Evolutionary conservation across 2,329 filamentous ascomycete genomes (phyloP).

Genomic region (Neopestalotiopsis sp.): DNA sequence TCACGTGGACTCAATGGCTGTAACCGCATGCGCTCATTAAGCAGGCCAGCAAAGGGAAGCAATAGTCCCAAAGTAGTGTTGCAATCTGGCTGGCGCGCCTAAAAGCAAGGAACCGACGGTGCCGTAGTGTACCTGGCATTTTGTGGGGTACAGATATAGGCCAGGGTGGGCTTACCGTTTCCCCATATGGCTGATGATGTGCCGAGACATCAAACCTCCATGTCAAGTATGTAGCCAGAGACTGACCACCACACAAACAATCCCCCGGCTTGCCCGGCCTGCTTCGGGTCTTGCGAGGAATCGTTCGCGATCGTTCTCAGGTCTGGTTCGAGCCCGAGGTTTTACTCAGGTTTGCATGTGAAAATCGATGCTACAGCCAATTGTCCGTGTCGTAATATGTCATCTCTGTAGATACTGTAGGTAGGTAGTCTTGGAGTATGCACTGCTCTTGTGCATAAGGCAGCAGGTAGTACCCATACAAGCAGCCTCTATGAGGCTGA

Average conservation of each 20-base stretch:
- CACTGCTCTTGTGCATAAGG: background rate
- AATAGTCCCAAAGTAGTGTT: background rate
- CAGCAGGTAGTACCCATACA: slow-evolving; percentile 12
- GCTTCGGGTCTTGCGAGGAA: too few relatives aligned
- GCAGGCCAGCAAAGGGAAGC: background rate
- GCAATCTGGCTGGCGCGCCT: slow-evolving; percentile 7
- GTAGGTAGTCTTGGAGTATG: background rate
- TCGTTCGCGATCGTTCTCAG: too few relatives aligned
- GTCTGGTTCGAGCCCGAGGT: too few relatives aligned
- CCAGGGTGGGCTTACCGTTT: background rate
- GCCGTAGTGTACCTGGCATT: slow-evolving; percentile 1
- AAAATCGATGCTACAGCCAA: too few relatives aligned
- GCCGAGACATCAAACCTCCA: background rate
- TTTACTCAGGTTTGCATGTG: too few relatives aligned
- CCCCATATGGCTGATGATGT: background rate
- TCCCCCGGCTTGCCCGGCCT: too few relatives aligned
- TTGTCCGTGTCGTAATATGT: too few relatives aligned
- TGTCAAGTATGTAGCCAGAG: too few relatives aligned
- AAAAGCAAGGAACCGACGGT: slow-evolving; percentile 13
- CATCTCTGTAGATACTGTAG: too few relatives aligned
- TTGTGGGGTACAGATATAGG: slow-evolving; percentile 13
- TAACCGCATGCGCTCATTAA: background rate
- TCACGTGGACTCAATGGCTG: slow-evolving; percentile 4
- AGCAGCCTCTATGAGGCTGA: slow-evolving; percentile 6
- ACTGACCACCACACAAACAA: too few relatives aligned